A percentile compares a stretch with the other conserved stretches of the same genome.
phyloP scores from a whole-genome alignment of 495 filamentous ascomycete genomes.

The Cercophora samala region DNA sequence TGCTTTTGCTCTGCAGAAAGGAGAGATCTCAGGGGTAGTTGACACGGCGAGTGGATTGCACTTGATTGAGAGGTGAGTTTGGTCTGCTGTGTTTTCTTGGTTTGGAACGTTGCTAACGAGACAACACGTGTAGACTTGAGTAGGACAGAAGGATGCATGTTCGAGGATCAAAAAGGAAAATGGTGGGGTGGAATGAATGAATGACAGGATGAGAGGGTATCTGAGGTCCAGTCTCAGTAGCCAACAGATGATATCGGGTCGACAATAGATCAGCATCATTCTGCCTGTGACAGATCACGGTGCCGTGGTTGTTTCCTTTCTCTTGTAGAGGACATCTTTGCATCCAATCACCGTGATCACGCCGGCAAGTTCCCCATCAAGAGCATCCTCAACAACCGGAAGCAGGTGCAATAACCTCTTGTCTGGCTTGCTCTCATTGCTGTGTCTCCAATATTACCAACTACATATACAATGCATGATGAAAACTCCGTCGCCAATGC shows the following conservation, averaged over 20 bases:
- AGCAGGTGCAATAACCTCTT: not conserved
- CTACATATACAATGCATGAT: not conserved
- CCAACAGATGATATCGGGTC: not conserved
- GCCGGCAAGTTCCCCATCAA: not conserved
- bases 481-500: not conserved
- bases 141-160: not conserved
- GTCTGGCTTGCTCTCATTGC: not conserved
- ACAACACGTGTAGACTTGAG: conserved; percentile 11
- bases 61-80: conserved; percentile 83
- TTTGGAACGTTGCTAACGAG: not conserved
- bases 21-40: conserved; percentile 79
- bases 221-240: not conserved
- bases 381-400: not conserved
- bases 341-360: not conserved
- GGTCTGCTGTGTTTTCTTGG: not conserved
- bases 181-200: not conserved
- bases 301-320: not conserved
- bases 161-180: not conserved
- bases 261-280: not conserved
- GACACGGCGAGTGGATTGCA: conserved; percentile 94
- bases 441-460: not conserved
- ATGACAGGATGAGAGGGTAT: not conserved
- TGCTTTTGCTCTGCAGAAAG: conserved; percentile 78
- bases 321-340: too few species aligned
- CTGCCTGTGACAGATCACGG: too few species aligned